These are phyloP conservation scores for Cyberlindnera samutprakarnensis DNA, from an alignment of 805 yeast species.

Conservation along the genomic window DNA sequence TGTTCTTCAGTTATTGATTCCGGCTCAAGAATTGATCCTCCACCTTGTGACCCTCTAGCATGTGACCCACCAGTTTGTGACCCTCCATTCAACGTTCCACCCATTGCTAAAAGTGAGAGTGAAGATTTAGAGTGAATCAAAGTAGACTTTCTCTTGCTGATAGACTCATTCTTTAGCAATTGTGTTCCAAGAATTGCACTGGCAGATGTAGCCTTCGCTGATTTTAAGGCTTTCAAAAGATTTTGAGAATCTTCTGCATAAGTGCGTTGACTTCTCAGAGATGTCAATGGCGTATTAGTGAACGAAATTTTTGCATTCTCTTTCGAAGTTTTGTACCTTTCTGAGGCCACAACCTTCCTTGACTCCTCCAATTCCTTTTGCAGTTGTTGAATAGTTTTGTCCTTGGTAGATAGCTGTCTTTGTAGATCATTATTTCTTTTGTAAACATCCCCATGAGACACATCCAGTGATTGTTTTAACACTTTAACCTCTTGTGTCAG, in stretches of 20 bases:
- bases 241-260: slow-evolving; percentile 2
- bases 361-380: slow-evolving; percentile 2
- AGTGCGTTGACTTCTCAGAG: not conserved
- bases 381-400: slow-evolving; percentile 23
- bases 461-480: slow-evolving; percentile 5
- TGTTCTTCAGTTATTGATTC: too few relatives aligned
- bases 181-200: not conserved
- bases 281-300: slow-evolving; percentile 1
- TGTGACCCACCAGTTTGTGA: too few relatives aligned
- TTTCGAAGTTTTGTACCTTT: slow-evolving; percentile 1
- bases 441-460: slow-evolving; percentile 1
- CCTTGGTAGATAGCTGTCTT: slow-evolving; percentile 47
- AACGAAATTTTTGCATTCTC: slow-evolving; percentile 1
- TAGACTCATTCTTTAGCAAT: not conserved
- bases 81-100: too few relatives aligned
- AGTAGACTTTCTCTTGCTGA: not conserved
- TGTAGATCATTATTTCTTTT: slow-evolving; percentile 32
- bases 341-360: not conserved
- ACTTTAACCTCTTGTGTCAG: slow-evolving; percentile 23
- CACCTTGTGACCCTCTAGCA: too few relatives aligned
- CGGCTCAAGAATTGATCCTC: too few relatives aligned
- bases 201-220: not conserved
- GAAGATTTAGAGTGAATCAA: slow-evolving; percentile 1
- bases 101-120: too few relatives aligned
- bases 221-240: not conserved